Evolutionary conservation across 257 asterid genomes (phyloP).

Genomic region (Nicotiana knightiana): DNA sequence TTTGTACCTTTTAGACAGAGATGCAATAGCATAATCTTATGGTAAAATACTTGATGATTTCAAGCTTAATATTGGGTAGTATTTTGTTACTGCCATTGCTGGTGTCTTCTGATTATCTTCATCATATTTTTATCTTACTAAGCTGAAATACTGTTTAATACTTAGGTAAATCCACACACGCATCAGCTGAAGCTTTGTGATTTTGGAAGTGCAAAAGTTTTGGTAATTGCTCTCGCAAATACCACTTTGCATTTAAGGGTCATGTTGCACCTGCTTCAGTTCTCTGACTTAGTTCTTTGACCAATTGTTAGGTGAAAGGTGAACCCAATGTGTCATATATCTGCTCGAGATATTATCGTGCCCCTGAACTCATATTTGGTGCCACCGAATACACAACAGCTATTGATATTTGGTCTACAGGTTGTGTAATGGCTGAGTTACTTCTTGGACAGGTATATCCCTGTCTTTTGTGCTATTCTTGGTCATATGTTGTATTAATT

Average conservation of each 20-base stretch:
- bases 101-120: not conserved
- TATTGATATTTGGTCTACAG: slow-evolving; percentile 94
- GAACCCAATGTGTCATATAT: slow-evolving; percentile 95
- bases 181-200: slow-evolving; percentile 94
- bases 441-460: slow-evolving; percentile 81
- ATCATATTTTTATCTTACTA: slow-evolving; percentile 12
- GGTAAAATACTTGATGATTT: not conserved
- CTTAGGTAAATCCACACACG: slow-evolving; percentile 95
- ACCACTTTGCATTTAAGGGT: not conserved
- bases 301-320: slow-evolving; percentile 75
- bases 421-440: slow-evolving; percentile 98
- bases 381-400: slow-evolving; percentile 98
- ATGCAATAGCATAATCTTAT: not conserved
- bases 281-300: slow-evolving; percentile 8
- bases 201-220: slow-evolving; percentile 97
- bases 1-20: not conserved
- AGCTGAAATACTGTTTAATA: slow-evolving; percentile 25
- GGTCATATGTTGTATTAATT: slow-evolving; percentile 8
- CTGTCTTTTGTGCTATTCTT: not conserved
- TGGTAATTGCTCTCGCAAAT: slow-evolving; percentile 49
- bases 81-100: not conserved
- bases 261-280: not conserved
- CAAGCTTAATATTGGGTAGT: not conserved
- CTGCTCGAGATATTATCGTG: slow-evolving; percentile 96
- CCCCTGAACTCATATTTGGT: slow-evolving; percentile 98